Evolutionary conservation across 768 basidiomycete genomes (phyloP).

Genomic region (Cantharellus cinnabarinus): DNA sequence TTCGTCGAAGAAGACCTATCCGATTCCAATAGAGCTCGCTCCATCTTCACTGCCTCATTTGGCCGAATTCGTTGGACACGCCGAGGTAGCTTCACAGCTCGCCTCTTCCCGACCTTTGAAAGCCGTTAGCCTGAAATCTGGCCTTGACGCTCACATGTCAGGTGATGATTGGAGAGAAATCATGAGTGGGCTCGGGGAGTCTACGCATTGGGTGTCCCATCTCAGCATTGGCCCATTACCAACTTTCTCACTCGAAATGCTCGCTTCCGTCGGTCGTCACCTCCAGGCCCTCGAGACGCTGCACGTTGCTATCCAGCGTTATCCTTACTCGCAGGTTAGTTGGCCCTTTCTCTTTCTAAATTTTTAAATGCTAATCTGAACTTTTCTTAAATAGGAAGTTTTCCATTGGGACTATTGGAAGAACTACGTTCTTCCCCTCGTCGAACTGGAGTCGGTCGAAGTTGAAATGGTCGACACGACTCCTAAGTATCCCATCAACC

Average conservation of each 20-base stretch:
- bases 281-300: neutral
- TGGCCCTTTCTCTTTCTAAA: neutral
- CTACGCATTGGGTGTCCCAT: neutral
- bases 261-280: neutral
- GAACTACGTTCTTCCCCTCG: conserved; percentile 1
- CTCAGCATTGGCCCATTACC: neutral
- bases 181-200: neutral
- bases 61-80: neutral
- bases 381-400: neutral
- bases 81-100: neutral
- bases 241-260: neutral
- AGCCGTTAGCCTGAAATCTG: neutral
- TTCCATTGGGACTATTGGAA: conserved; percentile 1
- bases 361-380: neutral
- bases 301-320: neutral
- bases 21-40: neutral
- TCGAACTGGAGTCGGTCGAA: neutral
- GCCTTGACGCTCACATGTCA: neutral
- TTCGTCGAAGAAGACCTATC: neutral
- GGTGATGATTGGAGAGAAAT: neutral
- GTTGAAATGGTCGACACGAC: neutral
- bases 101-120: neutral
- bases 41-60: neutral
- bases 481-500: neutral
- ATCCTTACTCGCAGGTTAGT: neutral